These are phyloP conservation scores for Pichia nakasei DNA, from an alignment of 805 yeast species.

Conservation along the genomic window DNA sequence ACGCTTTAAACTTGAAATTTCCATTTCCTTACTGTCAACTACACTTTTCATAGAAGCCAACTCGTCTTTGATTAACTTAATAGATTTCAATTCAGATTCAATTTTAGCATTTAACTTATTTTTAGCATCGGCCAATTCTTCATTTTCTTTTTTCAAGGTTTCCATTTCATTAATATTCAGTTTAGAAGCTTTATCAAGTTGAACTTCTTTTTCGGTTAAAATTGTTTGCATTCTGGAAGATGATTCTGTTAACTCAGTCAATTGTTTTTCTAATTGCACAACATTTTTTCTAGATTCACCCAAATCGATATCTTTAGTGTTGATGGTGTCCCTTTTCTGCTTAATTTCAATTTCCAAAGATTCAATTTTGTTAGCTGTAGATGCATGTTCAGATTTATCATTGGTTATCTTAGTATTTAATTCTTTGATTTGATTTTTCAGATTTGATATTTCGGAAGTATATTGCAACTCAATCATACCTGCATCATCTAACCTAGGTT, in stretches of 20 bases:
- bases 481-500: constrained; percentile 52
- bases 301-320: constrained; percentile 39
- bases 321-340: constrained; percentile 12
- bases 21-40: constrained; percentile 27
- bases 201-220: constrained; percentile 15
- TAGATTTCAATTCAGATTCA: constrained; percentile 8
- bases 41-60: constrained; percentile 22
- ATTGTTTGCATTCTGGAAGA: not conserved
- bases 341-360: constrained; percentile 23
- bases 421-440: constrained; percentile 46
- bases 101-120: constrained; percentile 3
- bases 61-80: constrained; percentile 21
- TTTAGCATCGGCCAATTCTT: constrained; percentile 8
- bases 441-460: constrained; percentile 47
- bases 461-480: constrained; percentile 34
- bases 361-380: constrained; percentile 31
- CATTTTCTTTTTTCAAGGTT: constrained; percentile 11
- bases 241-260: constrained; percentile 9
- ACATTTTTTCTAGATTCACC: constrained; percentile 24
- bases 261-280: constrained; percentile 20
- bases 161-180: not conserved
- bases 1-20: constrained; percentile 17
- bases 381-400: constrained; percentile 19
- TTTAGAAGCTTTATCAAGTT: constrained; percentile 14
- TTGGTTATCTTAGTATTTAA: constrained; percentile 32